phyloP scores from a whole-genome alignment of 169 alveolate species.

The Plasmodium adleri region DNA sequence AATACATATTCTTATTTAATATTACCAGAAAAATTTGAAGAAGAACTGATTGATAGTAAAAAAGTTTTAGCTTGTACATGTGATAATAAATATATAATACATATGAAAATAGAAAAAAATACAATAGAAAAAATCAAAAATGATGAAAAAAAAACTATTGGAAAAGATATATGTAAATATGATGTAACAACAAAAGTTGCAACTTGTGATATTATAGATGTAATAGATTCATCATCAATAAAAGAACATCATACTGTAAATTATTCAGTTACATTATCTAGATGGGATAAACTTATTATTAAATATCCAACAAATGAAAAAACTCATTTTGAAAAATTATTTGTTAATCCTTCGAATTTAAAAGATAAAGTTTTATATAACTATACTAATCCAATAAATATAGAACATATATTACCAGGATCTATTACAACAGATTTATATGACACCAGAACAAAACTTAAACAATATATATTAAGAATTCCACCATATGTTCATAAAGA shows the following conservation, averaged over 20 bases:
- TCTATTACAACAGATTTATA: constrained; percentile 10
- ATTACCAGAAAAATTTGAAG: constrained; percentile 24
- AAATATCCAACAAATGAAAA: constrained; percentile 61
- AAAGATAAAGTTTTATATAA: constrained; percentile 46
- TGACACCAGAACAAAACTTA: constrained; percentile 27
- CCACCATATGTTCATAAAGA: constrained; percentile 56
- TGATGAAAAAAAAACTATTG: not conserved
- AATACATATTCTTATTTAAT: constrained; percentile 58
- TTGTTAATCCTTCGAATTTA: constrained; percentile 39
- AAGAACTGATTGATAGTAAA: not conserved
- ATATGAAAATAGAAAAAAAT: constrained; percentile 22
- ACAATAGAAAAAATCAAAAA: not conserved
- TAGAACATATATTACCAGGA: constrained; percentile 58
- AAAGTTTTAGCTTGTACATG: constrained; percentile 40
- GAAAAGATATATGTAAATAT: constrained; percentile 15
- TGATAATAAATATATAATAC: constrained; percentile 8
- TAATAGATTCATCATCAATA: not conserved
- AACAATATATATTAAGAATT: constrained; percentile 33
- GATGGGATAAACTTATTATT: constrained; percentile 49
- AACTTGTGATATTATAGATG: constrained; percentile 21
- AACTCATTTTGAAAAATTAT: constrained; percentile 1
- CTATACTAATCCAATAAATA: constrained; percentile 17
- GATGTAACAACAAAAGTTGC: constrained; percentile 18
- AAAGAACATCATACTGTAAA: not conserved
- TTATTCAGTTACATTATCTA: not conserved